Evolutionary conservation across 179 eudicot species (phyloP), one percentile per base, ranked within the genome.

Genomic region (Silene coronaria): DNA sequence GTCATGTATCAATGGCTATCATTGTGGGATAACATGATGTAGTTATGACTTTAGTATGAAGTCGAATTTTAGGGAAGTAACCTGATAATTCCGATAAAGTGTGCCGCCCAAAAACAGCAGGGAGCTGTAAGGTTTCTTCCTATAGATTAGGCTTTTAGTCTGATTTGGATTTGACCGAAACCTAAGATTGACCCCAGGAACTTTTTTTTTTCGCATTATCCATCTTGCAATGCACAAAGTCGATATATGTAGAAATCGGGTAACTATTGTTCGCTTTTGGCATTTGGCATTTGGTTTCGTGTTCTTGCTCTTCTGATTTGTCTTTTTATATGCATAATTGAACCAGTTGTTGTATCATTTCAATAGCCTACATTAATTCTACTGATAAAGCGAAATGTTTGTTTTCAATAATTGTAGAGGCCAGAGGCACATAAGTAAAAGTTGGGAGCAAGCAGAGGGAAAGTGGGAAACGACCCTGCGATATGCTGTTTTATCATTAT

Each of bases 231-330:
- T 61, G 23, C 23, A 46, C 7, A 46, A 46, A 11, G 59, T 46
- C 5, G 73, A 46, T 70, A 70, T 45, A 24, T 45, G 30, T 38
- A 3, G 60, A 30, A 38, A 38, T 55, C 28, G 46, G 77, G 70
- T 76, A 69, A 73, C 71, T 59, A 61, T 73, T 46, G 16, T 77
- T 80, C 75, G 75, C 28, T 68, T 77, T 60, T 77, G 51, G 48
- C 76, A 45, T 77, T 60, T 77, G 51, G 48, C 76, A 45, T 66
- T 45, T 76, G 77, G 59, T 19, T 72, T 72, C 24, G 67, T 46
- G 11, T 77, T 81, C 75, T 76, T 80, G 77, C 60, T 42, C 11
- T 67, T 24, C 60, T 69, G 21, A 14, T 58, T 28, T 19, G 64
- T 45, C 62, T 36, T 53, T 22, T 64, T 26, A 27, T 14, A 48